These are phyloP conservation scores for Metarhizium brunneum DNA, from an alignment of 2,329 filamentous ascomycete species.

Conservation along the genomic window DNA sequence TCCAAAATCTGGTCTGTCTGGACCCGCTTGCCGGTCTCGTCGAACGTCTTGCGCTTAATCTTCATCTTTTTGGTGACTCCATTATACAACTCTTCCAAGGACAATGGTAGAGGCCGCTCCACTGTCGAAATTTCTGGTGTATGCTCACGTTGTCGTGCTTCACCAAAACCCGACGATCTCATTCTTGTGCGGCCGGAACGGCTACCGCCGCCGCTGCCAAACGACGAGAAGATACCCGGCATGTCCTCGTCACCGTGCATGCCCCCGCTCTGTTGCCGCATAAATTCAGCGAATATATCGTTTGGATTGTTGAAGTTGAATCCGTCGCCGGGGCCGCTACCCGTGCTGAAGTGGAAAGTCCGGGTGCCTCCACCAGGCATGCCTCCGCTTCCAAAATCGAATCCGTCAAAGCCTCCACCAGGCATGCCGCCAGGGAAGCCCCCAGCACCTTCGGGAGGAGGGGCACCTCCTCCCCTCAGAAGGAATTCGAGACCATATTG, in stretches of 20 bases:
- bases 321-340: constrained; percentile 42
- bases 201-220: constrained; percentile 30
- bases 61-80: constrained; percentile 95
- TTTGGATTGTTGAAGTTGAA: constrained; percentile 80
- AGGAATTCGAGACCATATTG: constrained; percentile 91
- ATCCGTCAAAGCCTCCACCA: constrained; percentile 40
- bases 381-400: constrained; percentile 40
- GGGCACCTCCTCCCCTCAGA: constrained; percentile 64
- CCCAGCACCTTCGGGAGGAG: constrained; percentile 50
- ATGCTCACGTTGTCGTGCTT: constrained; percentile 18
- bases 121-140: constrained; percentile 87
- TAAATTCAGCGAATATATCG: constrained; percentile 77
- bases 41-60: constrained; percentile 94
- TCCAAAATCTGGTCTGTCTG: constrained; percentile 85
- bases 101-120: constrained; percentile 71
- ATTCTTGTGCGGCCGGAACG: constrained; percentile 30
- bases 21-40: constrained; percentile 73
- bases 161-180: constrained; percentile 31
- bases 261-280: constrained; percentile 42
- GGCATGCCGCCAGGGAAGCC: constrained; percentile 51
- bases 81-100: constrained; percentile 79
- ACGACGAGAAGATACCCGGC: constrained; percentile 43
- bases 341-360: constrained; percentile 57
- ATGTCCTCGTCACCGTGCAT: constrained; percentile 34
- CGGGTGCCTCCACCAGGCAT: constrained; percentile 34